Base-by-base conservation (phyloP, 2,329 filamentous ascomycete genomes). In the Ophiostoma perfectum region DNA sequence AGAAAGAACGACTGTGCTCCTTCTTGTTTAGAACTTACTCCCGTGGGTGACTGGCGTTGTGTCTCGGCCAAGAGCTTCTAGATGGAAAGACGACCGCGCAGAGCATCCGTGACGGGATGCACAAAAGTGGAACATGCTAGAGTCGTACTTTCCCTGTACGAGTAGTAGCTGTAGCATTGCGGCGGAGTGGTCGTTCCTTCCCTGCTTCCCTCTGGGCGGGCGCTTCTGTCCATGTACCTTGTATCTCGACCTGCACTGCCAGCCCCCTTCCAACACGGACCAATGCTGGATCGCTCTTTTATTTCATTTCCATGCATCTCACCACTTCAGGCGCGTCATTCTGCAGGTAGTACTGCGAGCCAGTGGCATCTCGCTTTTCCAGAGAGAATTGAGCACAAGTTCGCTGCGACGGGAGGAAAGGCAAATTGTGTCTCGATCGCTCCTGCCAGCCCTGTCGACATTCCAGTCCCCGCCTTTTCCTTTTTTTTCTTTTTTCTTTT, bases 381-480 rank as follows among this genome's bases (percentile, higher is more conserved):
- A 55, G 5, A 5, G 4, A 4, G 3, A 4, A 44, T 44, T 27
- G 1, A 27, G 27, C 27, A 27, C 27, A 27, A 27, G 27, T 27
- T 27, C 27, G 27, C 27, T 27, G 27, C 1, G 27, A 27, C 27
- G 27, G 27, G 27, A 27, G 27, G 27, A 27, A 27, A 27, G n/a
- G 9, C 47, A 3, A 52, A 16, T 8, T 18, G 9, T 12, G n/a
- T 52, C 36, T 18, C 6, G 5, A 11, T 58, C 4, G 4, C 18
- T 58, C 12, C 36, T 38, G 55, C 36, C 7, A 60, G 55, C 55
- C 36, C 36, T 60, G 55, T 14, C 27, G 16, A 18, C 47, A 60
- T 60, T 39, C 38, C 38, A 42, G 38, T 41, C 58, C 58, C 58
- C 58, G 58, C 58, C 58, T 62, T 62, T 62, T 41, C 6, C 36